phyloP scores from a whole-genome alignment of 345 rosid species.

The Brassica cretica region DNA sequence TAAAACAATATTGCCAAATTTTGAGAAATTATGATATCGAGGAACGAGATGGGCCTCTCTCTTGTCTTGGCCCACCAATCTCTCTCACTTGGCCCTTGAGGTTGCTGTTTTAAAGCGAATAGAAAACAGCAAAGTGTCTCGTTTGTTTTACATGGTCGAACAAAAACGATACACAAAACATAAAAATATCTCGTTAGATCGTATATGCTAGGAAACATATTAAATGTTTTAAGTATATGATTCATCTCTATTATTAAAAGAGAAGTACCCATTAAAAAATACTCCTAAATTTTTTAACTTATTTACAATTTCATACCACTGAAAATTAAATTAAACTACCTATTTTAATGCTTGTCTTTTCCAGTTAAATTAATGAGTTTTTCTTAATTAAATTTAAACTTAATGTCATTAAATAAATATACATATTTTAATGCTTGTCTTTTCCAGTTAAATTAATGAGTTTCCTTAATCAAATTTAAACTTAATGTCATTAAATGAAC shows the following conservation, averaged over 20 bases:
- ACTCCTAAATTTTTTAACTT: no score
- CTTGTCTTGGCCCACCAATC: constrained; percentile 34
- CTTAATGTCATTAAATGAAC: no score
- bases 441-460: no score
- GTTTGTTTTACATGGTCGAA: constrained; percentile 41
- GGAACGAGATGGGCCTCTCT: constrained; percentile 29
- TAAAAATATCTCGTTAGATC: constrained; percentile 19
- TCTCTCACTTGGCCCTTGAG: constrained; percentile 27
- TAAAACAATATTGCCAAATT: constrained; percentile 1
- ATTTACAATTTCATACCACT: no score
- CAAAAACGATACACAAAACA: constrained; percentile 33
- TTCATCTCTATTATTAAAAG: background rate
- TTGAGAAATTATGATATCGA: background rate
- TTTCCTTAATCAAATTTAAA: no score
- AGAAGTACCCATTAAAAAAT: no score
- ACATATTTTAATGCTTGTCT: no score
- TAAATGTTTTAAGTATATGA: constrained; percentile 5
- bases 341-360: no score
- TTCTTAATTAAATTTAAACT: no score
- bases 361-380: no score
- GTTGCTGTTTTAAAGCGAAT: constrained; percentile 32
- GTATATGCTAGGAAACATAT: constrained; percentile 18
- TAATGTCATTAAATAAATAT: no score
- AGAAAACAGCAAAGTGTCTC: constrained; percentile 35
- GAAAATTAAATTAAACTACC: no score